Evolutionary conservation across 75 land plant species (phyloP).

Genomic region (Sequoiadendron giganteum): DNA sequence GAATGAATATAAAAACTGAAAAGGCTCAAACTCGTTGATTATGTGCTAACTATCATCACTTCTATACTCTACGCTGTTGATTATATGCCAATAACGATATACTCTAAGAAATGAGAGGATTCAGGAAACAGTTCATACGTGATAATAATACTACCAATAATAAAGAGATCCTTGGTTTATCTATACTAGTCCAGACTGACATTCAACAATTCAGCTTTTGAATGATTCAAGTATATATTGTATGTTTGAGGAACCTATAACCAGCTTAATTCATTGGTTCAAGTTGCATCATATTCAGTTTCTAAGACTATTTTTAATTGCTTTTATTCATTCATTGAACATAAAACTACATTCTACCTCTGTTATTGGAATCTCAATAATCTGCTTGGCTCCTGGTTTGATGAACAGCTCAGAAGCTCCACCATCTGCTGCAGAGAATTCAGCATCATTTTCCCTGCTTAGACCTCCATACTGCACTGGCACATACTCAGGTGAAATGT

Average conservation of each 20-base stretch:
- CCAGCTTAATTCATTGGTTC: not conserved
- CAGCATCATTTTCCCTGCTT: slow-evolving; percentile 40
- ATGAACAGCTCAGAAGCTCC: slow-evolving; percentile 33
- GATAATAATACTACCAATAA: not conserved
- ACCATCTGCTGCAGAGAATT: slow-evolving; percentile 43
- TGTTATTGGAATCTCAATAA: slow-evolving; percentile 37
- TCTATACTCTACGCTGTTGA: too few relatives aligned
- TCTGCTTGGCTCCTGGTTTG: slow-evolving; percentile 41
- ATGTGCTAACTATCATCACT: too few relatives aligned
- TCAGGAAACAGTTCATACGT: not conserved
- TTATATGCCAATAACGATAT: not conserved
- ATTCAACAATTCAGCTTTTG: not conserved
- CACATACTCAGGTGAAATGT: slow-evolving; percentile 54
- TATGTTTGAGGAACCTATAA: not conserved
- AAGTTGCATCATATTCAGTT: too few relatives aligned
- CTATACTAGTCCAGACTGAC: too few relatives aligned
- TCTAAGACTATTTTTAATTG: too few relatives aligned
- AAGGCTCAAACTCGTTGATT: not conserved
- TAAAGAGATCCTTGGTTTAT: too few relatives aligned
- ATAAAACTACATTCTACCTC: slow-evolving; percentile 17
- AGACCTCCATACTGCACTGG: slow-evolving; percentile 69
- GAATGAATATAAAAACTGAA: not conserved
- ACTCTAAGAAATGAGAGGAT: not conserved
- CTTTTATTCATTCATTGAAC: not conserved
- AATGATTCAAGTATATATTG: not conserved